Percentiles rank a stretch among this genome's conserved stretches.
phyloP scores from a whole-genome alignment of 2,329 filamentous ascomycete genomes.

The Parastagonospora nodorum region DNA sequence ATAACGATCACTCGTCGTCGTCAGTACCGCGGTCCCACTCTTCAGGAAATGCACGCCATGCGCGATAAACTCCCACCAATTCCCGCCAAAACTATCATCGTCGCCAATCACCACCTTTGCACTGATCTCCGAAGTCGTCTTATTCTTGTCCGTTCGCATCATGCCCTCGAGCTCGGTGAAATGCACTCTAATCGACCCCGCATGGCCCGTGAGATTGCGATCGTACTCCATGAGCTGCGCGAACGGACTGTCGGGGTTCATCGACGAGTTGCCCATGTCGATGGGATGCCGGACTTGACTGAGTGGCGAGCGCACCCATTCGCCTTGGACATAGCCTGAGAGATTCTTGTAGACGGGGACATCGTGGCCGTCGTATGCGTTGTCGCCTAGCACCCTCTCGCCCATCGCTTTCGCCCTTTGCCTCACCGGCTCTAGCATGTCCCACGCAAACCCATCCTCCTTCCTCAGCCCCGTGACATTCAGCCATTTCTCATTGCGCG shows the following conservation, averaged over 20 bases:
- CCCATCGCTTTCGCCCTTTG: constrained; percentile 66
- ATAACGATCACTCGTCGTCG: constrained; percentile 85
- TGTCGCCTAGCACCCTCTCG: constrained; percentile 46
- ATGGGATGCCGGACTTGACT: constrained; percentile 53
- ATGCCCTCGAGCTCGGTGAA: constrained; percentile 61
- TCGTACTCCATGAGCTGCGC: constrained; percentile 66
- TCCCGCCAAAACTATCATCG: constrained; percentile 65
- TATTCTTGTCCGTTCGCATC: constrained; percentile 38
- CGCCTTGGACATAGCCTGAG: constrained; percentile 76
- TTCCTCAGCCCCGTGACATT: constrained; percentile 75
- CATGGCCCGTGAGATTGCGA: constrained; percentile 76
- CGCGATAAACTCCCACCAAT: constrained; percentile 78
- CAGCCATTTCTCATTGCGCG: constrained; percentile 51
- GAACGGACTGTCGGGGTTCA: constrained; percentile 71
- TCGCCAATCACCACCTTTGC: constrained; percentile 76
- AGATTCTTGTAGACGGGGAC: constrained; percentile 76
- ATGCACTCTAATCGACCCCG: constrained; percentile 70
- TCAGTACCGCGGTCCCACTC: constrained; percentile 79
- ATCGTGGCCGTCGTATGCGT: constrained; percentile 39
- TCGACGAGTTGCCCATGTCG: constrained; percentile 57
- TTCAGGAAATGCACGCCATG: constrained; percentile 85
- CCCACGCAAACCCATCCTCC: constrained; percentile 79
- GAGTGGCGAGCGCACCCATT: constrained; percentile 69
- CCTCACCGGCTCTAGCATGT: constrained; percentile 69
- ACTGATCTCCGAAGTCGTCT: constrained; percentile 68